phyloP scores from a whole-genome alignment of 2,329 filamentous ascomycete genomes.

The Fusarium sarcochroum region DNA sequence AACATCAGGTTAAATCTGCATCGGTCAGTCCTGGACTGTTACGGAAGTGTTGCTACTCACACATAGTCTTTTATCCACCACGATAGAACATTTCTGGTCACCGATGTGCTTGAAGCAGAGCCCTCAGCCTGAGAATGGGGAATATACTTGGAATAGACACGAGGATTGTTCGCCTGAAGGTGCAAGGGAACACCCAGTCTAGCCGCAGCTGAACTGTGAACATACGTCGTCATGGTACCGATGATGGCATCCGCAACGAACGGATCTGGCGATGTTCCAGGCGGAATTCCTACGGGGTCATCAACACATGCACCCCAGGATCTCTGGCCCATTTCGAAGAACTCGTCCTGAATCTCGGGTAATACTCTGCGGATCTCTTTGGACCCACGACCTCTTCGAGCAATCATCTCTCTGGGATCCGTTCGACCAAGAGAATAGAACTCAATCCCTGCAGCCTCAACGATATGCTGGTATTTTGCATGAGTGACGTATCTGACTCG shows the following conservation, averaged over 20 bases:
- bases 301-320: conserved; percentile 4
- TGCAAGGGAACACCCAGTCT: neutral
- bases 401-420: conserved; percentile 4
- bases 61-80: neutral
- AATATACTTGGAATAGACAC: neutral
- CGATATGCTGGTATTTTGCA: neutral
- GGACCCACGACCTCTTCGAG: neutral
- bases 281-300: conserved; percentile 1
- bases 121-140: neutral
- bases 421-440: conserved; percentile 3
- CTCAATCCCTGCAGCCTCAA: neutral
- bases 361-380: neutral
- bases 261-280: neutral
- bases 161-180: neutral
- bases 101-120: neutral
- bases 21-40: neutral
- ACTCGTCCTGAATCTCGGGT: conserved; percentile 1
- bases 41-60: neutral
- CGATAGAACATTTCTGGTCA: neutral
- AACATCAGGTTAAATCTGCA: neutral
- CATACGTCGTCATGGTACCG: neutral
- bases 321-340: conserved; percentile 1
- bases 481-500: neutral
- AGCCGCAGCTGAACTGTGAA: neutral
- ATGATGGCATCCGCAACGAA: neutral